Base-by-base conservation (phyloP, 495 filamentous ascomycete species). In the Hypoxylon trugodes region DNA sequence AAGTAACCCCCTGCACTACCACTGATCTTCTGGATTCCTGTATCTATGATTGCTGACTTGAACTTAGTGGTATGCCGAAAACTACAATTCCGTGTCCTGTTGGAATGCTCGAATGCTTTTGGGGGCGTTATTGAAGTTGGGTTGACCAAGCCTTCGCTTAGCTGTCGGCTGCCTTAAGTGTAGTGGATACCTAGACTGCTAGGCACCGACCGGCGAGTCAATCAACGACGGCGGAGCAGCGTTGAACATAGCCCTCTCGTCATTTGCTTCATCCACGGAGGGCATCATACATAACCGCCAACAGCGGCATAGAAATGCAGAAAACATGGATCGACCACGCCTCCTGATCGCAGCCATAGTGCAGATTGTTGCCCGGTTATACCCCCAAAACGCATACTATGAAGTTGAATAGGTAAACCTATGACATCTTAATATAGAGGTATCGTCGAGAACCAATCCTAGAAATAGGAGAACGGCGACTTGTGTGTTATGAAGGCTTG, bases 401-500 rank as follows among this genome's bases (percentile, higher is more conserved):
- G 45, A 49, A 12, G 9, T 49, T 10, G 4, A 35, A 2, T 12
- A 47, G 26, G 26, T 49, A 18, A n/a, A n/a, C n/a, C 13, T 19
- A 5, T n/a, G 3, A 3, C 13, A 12, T 9, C 6, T 49, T 7
- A 3, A 1, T 6, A 19, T 35, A 1, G 21, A 33, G 12, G 10
- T 8, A 22, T 19, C 13, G 26, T 25, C 22, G 43, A 30, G 26
- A 49, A 35, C 45, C 25, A 18, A 26, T 41, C 40, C 8, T 24
- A 45, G 18, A 46, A 33, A 4, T 9, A 7, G 33, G 12, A 25
- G 32, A 19, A 45, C 5, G 8, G 40, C 18, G 35, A 69, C 7
- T 9, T 66, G 6, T 6, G 8, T n/a, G 22, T 19, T 6, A 15
- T 66, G 4, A 24, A 21, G 7, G 16, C n/a, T 1, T 68, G 59